A percentile compares a stretch with the other conserved stretches of the same genome.
Evolutionary conservation across 768 basidiomycete genomes (phyloP).

Genomic region (Tulasnella sp.): DNA sequence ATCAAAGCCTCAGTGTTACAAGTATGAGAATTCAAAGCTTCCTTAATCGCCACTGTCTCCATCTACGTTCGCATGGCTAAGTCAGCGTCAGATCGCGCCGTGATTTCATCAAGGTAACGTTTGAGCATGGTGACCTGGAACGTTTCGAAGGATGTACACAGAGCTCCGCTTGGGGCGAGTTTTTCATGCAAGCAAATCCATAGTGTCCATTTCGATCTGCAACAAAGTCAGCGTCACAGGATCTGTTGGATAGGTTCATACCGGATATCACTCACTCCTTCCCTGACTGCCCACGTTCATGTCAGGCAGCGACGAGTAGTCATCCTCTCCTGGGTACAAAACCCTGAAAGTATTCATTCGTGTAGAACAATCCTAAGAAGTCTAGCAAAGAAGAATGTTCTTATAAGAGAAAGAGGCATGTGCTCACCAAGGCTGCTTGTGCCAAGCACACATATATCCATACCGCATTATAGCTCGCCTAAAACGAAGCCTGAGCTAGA

Average conservation of each 20-base stretch:
- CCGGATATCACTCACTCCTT: slow-evolving; percentile 1
- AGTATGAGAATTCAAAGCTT: neutral
- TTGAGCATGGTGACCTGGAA: no score
- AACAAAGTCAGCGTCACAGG: neutral
- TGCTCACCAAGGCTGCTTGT: slow-evolving; percentile 16
- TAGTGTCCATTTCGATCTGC: slow-evolving; percentile 8
- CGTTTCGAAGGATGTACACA: neutral
- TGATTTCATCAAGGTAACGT: neutral
- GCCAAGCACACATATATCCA: slow-evolving; percentile 12
- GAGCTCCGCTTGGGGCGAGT: neutral
- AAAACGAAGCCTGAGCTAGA: slow-evolving; percentile 11
- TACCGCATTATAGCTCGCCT: slow-evolving; percentile 14
- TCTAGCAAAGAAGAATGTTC: no score
- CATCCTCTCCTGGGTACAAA: slow-evolving; percentile 7
- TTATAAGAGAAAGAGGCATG: neutral
- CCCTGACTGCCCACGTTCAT: neutral
- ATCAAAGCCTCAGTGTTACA: neutral
- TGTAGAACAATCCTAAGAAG: no score
- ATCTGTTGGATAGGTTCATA: neutral
- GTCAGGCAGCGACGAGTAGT: neutral
- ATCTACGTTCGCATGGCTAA: slow-evolving; percentile 9
- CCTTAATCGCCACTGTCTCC: slow-evolving; percentile 11
- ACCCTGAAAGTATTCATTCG: neutral
- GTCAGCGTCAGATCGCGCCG: neutral
- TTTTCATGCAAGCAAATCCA: neutral